Base-by-base conservation (phyloP, 2,329 filamentous ascomycete genomes). In the Orbilia blumenaviensis region DNA sequence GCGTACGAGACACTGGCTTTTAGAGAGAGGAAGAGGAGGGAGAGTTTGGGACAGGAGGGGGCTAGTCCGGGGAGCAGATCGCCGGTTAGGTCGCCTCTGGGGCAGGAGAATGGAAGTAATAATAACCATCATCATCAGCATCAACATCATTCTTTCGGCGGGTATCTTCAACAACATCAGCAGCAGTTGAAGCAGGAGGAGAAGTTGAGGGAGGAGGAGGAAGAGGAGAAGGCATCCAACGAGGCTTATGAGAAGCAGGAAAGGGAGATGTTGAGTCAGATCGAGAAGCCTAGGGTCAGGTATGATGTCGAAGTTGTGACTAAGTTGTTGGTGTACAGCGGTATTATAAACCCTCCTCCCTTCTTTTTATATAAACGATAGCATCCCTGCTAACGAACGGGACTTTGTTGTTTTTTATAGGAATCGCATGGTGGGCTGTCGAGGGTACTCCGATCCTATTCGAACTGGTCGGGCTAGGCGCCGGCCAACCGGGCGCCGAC, bases 301-400 rank as follows among this genome's bases (percentile, higher is more conserved):
- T 99, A 98, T 81, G 95, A 99, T 83, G 94, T 98, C n/a, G 95
- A 99, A 83, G 94, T 99, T 41, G 91, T 99, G 38, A 98, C 95
- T 3, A 98, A 97, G 84, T 84, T 99, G 76, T 91, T 99, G 80
- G 93, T 99, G 23, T 99, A 99, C 84, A 88, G 91, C 73, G 95
- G 94, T 93, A 84, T 54, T 38, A 66, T 72, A 56, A 25, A 36
- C 42, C 54, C 67, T 64, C 62, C 52, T 44, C 7, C 4, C 64
- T 50, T 12, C 50, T 74, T 41, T 23, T 41, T 18, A 29, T 5
- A n/a, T n/a, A n/a, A n/a, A n/a, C n/a, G n/a, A n/a, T n/a, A 25
- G 23, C 41, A 23, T 60, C 58, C 44, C 76, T 80, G 18, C 36
- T 18, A 32, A 56, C 7, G 29, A 25, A 23, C 38, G 18, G n/a